These are phyloP conservation scores for Solanum rostratum DNA, from an alignment of 257 asterid species.

Conservation along the genomic window DNA sequence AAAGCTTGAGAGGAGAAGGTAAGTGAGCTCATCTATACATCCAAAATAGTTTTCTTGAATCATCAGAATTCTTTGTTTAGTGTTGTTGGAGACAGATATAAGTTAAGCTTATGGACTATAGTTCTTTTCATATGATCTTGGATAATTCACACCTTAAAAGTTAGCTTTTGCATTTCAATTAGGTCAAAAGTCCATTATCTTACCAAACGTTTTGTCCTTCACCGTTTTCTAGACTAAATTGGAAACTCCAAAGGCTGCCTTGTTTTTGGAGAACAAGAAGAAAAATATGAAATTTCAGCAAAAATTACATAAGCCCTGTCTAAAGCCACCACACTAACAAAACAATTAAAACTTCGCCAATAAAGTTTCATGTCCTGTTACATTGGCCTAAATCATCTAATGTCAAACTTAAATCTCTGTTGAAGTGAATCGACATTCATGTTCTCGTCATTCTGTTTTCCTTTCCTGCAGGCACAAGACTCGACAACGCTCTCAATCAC, in stretches of 20 bases:
- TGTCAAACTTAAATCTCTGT: not conserved
- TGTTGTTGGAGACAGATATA: not conserved
- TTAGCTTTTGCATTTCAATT: not conserved
- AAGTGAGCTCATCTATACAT: not conserved
- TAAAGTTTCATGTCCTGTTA: not conserved
- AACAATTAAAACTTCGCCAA: not conserved
- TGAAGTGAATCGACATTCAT: not conserved
- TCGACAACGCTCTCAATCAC: conserved; percentile 44
- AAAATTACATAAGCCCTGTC: not conserved
- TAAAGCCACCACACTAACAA: not conserved
- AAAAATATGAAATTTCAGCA: not conserved
- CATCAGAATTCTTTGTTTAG: not conserved
- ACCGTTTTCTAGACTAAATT: not conserved
- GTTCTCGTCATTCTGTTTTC: not conserved
- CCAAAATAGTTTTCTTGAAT: not conserved
- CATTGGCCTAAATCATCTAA: not conserved
- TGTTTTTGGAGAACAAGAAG: not conserved
- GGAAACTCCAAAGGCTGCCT: not conserved
- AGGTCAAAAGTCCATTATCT: not conserved
- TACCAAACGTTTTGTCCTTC: not conserved
- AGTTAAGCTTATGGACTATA: not conserved
- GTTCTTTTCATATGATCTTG: not conserved
- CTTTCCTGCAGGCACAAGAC: conserved; percentile 27
- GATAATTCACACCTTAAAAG: not conserved
- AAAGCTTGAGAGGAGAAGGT: conserved; percentile 35